Percentiles rank a stretch among this genome's conserved stretches.
These are phyloP conservation scores for Pleurostoma richardsiae DNA, from an alignment of 2,329 filamentous ascomycete genomes.

Conservation along the genomic window DNA sequence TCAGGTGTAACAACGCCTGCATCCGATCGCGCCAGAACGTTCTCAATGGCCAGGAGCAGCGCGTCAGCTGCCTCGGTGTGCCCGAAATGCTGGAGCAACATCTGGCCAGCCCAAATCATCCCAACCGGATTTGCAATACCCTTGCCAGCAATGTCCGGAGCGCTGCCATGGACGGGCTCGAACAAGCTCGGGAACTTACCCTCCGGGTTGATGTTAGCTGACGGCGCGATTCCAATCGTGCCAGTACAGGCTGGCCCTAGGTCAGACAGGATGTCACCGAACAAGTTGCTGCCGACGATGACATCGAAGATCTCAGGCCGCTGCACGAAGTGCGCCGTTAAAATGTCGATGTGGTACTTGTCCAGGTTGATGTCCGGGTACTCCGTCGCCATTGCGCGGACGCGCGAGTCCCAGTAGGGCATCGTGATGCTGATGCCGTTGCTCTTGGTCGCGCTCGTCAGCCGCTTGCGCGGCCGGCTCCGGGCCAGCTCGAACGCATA, in stretches of 20 bases:
- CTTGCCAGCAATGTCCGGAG: slow-evolving; percentile 60
- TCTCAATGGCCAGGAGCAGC: slow-evolving; percentile 56
- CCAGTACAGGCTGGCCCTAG: slow-evolving; percentile 60
- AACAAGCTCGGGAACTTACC: slow-evolving; percentile 56
- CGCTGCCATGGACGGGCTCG: slow-evolving; percentile 59
- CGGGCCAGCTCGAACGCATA: slow-evolving; percentile 58
- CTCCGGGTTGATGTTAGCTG: slow-evolving; percentile 57
- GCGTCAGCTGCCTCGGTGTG: slow-evolving; percentile 49
- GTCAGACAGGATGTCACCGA: slow-evolving; percentile 58
- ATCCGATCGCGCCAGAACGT: slow-evolving; percentile 43
- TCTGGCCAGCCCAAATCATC: slow-evolving; percentile 65
- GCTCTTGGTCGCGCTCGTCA: slow-evolving; percentile 62
- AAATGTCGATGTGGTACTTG: slow-evolving; percentile 61
- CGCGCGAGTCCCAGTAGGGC: slow-evolving; percentile 61
- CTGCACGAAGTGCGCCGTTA: slow-evolving; percentile 57
- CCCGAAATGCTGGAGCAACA: slow-evolving; percentile 63
- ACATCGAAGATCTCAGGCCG: slow-evolving; percentile 53
- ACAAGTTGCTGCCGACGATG: slow-evolving; percentile 57
- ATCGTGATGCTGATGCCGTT: slow-evolving; percentile 61
- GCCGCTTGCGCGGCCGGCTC: slow-evolving; percentile 45
- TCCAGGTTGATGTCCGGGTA: slow-evolving; percentile 54
- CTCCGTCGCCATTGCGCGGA: slow-evolving; percentile 41
- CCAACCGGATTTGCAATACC: slow-evolving; percentile 59
- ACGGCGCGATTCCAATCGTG: slow-evolving; percentile 63
- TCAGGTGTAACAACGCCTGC: slow-evolving; percentile 51